Evolutionary conservation across 495 filamentous ascomycete species (phyloP), one percentile per base, ranked within the genome.

Genomic region (Annulohypoxylon maeteangense): DNA sequence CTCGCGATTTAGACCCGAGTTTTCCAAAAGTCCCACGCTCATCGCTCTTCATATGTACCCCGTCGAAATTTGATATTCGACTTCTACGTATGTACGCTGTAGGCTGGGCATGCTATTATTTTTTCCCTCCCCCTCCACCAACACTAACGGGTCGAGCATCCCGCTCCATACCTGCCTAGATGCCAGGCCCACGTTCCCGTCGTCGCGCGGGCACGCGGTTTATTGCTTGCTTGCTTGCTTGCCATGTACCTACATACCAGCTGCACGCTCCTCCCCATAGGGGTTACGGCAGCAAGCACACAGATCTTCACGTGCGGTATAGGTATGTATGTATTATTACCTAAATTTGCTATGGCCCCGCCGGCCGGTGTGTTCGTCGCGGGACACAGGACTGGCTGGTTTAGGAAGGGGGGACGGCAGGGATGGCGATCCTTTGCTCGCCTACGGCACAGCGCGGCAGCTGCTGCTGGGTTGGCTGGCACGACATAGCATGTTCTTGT

Each of bases 341-440:
- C 40, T 44, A 48, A 20, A 54, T 32, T 14, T 54, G n/a, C 27
- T 54, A 32, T 29, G 47, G 25, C 50, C 65, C 62, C 66, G 65
- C 68, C 20, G 22, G 8, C 62, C 60, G 68, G 62, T 62, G 56
- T 62, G 62, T 48, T 57, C 47, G 47, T 70, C 61, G 54, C 48
- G 61, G 61, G 27, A 68, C 40, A 44, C 40, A 44, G 40, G 45
- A 56, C 47, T 51, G 22, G 47, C 47, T 51, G 47, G 23, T n/a
- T 29, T n/a, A 10, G 47, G 23, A 51, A 51, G 22, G 8, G 8
- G 45, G 14, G 36, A 23, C 59, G 29, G 51, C 70, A 73, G 65
- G 70, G 70, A 69, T 73, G 70, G 27, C 50, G 57, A 73, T 73
- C 70, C 70, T 73, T 60, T 65, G 60, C 27, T 44, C 44, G 60